Base-by-base conservation (phyloP, 139 green algal species). In the Chlamydomonas applanata region DNA sequence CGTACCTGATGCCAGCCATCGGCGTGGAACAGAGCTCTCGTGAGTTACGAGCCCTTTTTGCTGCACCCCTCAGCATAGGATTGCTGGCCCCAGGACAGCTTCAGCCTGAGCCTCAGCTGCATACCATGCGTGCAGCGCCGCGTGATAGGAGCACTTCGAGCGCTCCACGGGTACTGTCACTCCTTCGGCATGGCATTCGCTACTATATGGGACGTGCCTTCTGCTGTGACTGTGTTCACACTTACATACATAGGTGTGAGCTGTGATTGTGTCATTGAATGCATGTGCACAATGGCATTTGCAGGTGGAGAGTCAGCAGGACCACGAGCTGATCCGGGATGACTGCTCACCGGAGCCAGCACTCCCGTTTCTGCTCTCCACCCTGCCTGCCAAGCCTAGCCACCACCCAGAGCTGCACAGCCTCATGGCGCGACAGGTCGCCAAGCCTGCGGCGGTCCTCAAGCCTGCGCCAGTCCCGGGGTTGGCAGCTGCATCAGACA, bases 261-360 rank as follows among this genome's bases (percentile, higher is more conserved):
- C n/a, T n/a, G n/a, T n/a, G n/a, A n/a, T n/a, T n/a, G n/a, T n/a
- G n/a, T n/a, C n/a, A n/a, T n/a, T n/a, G 29, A 20, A 62, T 24
- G 30, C 59, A 66, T 22, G 30, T 30, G 30, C 59, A 66, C 59
- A 66, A 24, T 40, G n/a, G 30, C 59, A 4, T 3, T 40, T 25
- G 11, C 59, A 66, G 59, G 30, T 66, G 35, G 16, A 22, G 17
- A 57, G 64, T 27, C 77, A 85, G 34, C 59, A 33, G 1, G 82
- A 90, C 33, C 88, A 92, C 57, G 73, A 57, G 16, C 49, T 88
- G 9, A 78, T 92, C 52, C 60, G 82, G 0, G 63, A 83, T 4
- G 83, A 92, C 32, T 69, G 33, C 33, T 17, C 32, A 4, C 62
- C 62, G 11, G 59, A 66, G 17, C 11, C 59, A 2, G 4, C 24